These are phyloP conservation scores for Candida ipomoeae DNA, from an alignment of 805 yeast species.

Conservation along the genomic window DNA sequence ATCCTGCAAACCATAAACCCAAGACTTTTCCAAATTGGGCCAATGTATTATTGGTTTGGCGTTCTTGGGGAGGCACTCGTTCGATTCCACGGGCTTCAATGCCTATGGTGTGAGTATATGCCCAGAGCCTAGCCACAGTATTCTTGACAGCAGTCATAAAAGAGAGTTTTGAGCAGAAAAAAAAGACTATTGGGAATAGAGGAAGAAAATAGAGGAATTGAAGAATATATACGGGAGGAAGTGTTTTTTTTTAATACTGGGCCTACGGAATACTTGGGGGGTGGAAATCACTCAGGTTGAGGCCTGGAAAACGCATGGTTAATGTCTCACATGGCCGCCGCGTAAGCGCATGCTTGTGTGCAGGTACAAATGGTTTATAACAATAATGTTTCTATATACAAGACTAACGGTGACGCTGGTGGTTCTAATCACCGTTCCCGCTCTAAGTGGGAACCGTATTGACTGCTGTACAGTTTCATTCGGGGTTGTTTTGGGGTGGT, in stretches of 20 bases:
- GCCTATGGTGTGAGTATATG: conserved; percentile 15
- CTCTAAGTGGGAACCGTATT: too few species aligned
- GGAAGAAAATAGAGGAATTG: too few species aligned
- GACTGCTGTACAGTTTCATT: too few species aligned
- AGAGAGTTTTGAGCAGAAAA: neutral
- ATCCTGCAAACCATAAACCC: conserved; percentile 38
- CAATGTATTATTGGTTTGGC: conserved; percentile 12
- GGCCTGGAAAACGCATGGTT: neutral
- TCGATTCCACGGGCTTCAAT: conserved; percentile 35
- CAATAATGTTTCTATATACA: neutral
- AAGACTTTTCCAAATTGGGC: conserved; percentile 27
- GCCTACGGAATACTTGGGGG: neutral
- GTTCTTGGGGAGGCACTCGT: conserved; percentile 27
- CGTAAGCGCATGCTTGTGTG: conserved; percentile 6
- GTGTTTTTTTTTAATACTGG: neutral
- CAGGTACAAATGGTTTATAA: neutral
- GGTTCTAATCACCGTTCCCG: too few species aligned
- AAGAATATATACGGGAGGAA: neutral
- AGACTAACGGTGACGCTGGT: too few species aligned
- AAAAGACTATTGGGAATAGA: neutral
- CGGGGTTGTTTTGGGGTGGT: too few species aligned
- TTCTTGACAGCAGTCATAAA: neutral
- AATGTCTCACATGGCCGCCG: conserved; percentile 6
- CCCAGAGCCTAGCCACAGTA: neutral
- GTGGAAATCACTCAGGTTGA: neutral